phyloP scores from a whole-genome alignment of 2,329 filamentous ascomycete genomes.

The Fusarium robinianum region DNA sequence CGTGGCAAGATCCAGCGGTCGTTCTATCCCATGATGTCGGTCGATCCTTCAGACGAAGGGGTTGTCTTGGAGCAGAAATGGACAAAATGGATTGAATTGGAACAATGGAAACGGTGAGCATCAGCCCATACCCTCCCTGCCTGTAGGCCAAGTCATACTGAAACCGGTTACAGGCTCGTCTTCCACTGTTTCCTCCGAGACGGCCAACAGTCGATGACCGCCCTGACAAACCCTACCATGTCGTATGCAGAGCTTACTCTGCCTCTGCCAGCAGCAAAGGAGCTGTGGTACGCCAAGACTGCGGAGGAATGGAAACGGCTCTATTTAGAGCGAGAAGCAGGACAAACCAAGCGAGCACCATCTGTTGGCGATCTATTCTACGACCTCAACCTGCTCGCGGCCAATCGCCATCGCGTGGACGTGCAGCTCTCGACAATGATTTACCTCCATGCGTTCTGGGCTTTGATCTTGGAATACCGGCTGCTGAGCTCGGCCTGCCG shows the following conservation, averaged over 20 bases:
- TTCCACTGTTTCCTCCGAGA: constrained; percentile 69
- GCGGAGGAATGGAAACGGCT: constrained; percentile 67
- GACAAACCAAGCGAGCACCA: constrained; percentile 50
- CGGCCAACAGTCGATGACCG: constrained; percentile 68
- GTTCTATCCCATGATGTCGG: constrained; percentile 55
- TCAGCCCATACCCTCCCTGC: not conserved
- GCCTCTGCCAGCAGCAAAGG: constrained; percentile 64
- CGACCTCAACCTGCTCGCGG: constrained; percentile 57
- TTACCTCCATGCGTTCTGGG: constrained; percentile 69
- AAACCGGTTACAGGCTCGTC: constrained; percentile 52
- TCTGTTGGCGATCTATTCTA: constrained; percentile 61
- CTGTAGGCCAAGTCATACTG: not conserved
- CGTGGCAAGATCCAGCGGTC: constrained; percentile 62
- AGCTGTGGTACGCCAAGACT: constrained; percentile 68
- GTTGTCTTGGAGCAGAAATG: constrained; percentile 66
- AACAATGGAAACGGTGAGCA: constrained; percentile 65
- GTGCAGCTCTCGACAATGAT: constrained; percentile 60
- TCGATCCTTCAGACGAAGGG: constrained; percentile 59
- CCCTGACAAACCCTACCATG: constrained; percentile 66
- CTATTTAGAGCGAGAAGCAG: constrained; percentile 52
- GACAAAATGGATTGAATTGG: constrained; percentile 65
- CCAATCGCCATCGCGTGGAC: constrained; percentile 58
- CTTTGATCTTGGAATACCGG: constrained; percentile 68
- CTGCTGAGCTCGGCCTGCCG: constrained; percentile 58
- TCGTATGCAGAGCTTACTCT: constrained; percentile 71